A percentile compares a stretch with the other conserved stretches of the same genome.
phyloP scores from a whole-genome alignment of 139 green algal genomes.

The Microglena sp. region DNA sequence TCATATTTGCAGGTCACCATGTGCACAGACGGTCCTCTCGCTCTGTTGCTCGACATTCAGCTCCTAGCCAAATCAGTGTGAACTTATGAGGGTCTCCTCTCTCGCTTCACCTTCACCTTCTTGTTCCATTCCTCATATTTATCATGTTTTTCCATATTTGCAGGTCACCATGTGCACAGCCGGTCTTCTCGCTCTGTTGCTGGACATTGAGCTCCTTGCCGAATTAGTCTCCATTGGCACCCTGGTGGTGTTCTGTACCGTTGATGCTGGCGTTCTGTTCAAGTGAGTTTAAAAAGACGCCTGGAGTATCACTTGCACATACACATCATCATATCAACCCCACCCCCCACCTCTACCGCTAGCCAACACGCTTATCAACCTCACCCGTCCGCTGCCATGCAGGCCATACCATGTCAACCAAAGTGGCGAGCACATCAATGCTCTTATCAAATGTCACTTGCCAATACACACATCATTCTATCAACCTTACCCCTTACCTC shows the following conservation, averaged over 20 bases:
- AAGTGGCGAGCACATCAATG: too few species aligned
- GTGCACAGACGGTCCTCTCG: slow-evolving; percentile 46
- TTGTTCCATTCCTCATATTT: slow-evolving; percentile 4
- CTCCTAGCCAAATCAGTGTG: too few species aligned
- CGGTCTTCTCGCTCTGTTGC: slow-evolving; percentile 59
- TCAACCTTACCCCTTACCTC: too few species aligned
- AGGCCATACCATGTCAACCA: too few species aligned
- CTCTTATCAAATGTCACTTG: too few species aligned
- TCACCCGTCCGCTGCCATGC: too few species aligned
- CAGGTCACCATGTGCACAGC: slow-evolving; percentile 30
- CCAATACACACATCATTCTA: too few species aligned
- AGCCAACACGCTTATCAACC: too few species aligned
- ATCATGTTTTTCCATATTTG: slow-evolving; percentile 10
- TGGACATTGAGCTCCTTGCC: slow-evolving; percentile 72
- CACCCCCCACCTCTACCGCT: background rate
- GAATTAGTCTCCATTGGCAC: slow-evolving; percentile 81
- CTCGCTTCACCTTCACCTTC: background rate
- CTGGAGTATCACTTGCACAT: too few species aligned
- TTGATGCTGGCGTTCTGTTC: slow-evolving; percentile 49
- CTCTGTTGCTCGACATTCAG: slow-evolving; percentile 67
- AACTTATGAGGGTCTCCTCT: too few species aligned
- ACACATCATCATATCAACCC: too few species aligned
- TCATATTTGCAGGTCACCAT: slow-evolving; percentile 21
- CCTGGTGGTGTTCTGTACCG: slow-evolving; percentile 70
- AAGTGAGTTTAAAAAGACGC: slow-evolving; percentile 10